Evolutionary conservation across 345 rosid genomes (phyloP), one percentile per base, ranked within the genome.

Genomic region (Aegle marmelos): DNA sequence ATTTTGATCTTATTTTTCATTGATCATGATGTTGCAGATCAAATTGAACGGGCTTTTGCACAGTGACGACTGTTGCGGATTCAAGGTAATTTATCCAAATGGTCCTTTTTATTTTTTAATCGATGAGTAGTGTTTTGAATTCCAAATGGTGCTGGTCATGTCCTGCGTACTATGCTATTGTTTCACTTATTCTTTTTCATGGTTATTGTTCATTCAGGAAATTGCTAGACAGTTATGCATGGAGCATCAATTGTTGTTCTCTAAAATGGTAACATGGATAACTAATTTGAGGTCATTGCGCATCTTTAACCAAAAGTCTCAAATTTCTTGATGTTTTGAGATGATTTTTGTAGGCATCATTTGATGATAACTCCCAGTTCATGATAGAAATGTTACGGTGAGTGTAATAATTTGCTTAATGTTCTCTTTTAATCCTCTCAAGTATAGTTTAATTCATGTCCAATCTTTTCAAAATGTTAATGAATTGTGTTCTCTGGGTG

Each of bases 331-430:
- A 82, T 82, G 34, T 67, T 34, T 66, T 74, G 36, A 41, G 36
- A 71, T 76, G 37, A 73, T 70, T 78, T 82, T 86, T 84, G 64
- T 78, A 96, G 98, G 97, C 98, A 79, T 96, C 98, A 56, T 92
- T 86, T 85, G 97, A 94, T 84, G 99, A 96, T 79, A 93, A 94
- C 84, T 88, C 95, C 2, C 93, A 96, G 68, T 96, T 94, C 90
- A 86, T 91, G 82, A 76, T 94, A 81, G 93, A 93, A 75, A 88
- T 92, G 97, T 77, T 94, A 76, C 86, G 90, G 99, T 92, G 64
- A 86, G 92, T 83, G 34, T 36, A 41, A 62, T 39, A 54, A 33
- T 68, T 74, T 78, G 1, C 27, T 53, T 68, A 9, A 21, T 79
- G 7, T 34, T 11, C 45, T 28, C 68, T 78, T 66, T 66, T 79